Evolutionary conservation across 257 asterid genomes (phyloP).

Genomic region (Henckelia pumila): DNA sequence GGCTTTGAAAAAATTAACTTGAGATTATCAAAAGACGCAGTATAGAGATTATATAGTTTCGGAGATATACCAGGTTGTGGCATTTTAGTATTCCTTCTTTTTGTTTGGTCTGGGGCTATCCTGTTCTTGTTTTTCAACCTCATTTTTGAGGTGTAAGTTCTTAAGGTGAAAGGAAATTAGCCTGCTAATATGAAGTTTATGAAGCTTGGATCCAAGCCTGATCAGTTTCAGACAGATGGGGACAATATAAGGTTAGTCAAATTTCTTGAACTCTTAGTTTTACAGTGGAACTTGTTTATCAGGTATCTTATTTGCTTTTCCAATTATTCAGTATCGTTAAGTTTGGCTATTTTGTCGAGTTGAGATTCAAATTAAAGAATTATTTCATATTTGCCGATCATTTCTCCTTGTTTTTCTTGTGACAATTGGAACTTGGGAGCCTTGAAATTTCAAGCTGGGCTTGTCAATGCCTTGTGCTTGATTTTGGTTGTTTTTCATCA

Average conservation of each 20-base stretch:
- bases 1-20: not conserved
- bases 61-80: not conserved
- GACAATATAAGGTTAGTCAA: slow-evolving; percentile 42
- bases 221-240: slow-evolving; percentile 55
- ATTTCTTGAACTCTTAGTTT: not conserved
- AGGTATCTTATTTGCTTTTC: not conserved
- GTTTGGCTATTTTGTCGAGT: not conserved
- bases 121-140: not conserved
- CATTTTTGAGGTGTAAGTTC: not conserved
- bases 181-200: slow-evolving; percentile 53
- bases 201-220: slow-evolving; percentile 81
- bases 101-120: not conserved
- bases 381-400: too few species aligned
- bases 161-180: not conserved
- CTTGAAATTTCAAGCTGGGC: not conserved
- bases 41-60: not conserved
- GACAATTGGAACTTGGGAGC: not conserved
- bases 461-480: too few species aligned
- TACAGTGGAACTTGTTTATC: not conserved
- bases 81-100: not conserved
- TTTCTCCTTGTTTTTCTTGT: not conserved
- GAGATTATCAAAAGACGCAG: not conserved
- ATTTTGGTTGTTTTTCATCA: not conserved
- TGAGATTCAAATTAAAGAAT: not conserved
- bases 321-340: not conserved